Evolutionary conservation across 1,284 basidiomycete species (phyloP), one percentile per base, ranked within the genome.

Genomic region (Austroboletus novae-zelandiae): DNA sequence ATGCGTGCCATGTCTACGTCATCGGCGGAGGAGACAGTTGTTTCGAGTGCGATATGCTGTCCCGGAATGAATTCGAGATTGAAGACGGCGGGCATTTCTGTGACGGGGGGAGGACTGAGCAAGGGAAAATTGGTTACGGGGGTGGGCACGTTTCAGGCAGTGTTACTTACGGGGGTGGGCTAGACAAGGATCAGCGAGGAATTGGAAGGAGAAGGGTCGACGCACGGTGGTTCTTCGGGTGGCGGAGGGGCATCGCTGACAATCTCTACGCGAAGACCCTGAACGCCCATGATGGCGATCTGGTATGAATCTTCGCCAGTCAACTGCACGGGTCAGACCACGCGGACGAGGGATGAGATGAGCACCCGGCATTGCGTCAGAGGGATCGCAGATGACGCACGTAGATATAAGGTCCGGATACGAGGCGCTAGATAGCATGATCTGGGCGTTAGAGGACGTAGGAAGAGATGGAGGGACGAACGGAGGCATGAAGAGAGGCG

Each of bases 1-100:
- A 89, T 89, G 47, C 86, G 80, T 2, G 89, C 83, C 89, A 91
- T 91, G 64, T 91, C 89, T 31, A 90, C 75, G 58, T 91, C 88
- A 49, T 84, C 82, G 5, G 78, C 79, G 9, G 89, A 91, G 43
- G 78, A 77, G 40, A 90, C 77, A 14, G 78, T 83, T 1, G 86
- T 87, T 59, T 91, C 89, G 20, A 91, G 76, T 5, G 82, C 85
- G 49, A 91, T 83, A 46, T 79, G 75, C 66, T 88, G 86, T 14
- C 86, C 86, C 3, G 86, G 89, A 4, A 72, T 68, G 32, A 91
- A 78, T 66, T 91, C 89, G 23, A 91, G 74, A 59, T 81, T 86
- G 71, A 91, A 90, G 4, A 80, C 83, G 5, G 83, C 89, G 9
- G 85, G 85, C 89, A 91, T 91, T 58, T 91, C 89, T n/a, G 84